Base-by-base conservation (phyloP, 202 grass and related monocot genomes). In the Zizania palustris region DNA sequence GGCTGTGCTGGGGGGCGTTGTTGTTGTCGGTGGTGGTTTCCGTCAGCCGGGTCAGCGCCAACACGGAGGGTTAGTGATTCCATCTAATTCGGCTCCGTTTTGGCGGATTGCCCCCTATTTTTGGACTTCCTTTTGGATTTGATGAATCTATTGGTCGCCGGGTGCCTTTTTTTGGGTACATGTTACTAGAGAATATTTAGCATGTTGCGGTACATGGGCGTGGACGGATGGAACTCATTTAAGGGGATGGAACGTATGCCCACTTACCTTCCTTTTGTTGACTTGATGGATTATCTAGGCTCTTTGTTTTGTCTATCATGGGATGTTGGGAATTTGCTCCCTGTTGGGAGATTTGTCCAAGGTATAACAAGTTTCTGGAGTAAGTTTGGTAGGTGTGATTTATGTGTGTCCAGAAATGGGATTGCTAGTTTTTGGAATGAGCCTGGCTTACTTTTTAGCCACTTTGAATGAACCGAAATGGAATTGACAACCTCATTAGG, bases 21-120 rank as follows among this genome's bases (percentile, higher is more conserved):
- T 12, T 81, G 13, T 1, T 84, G 49, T 70, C n/a, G 38, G 21
- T 37, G 75, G 5, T 50, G 60, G 43, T 72, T 50, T 50, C 71
- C 71, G 60, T 72, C 4, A 65, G 43, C 10, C 79, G 45, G 55
- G 84, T 89, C 49, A 38, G 59, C 51, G 87, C 81, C 18, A 93
- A 93, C 77, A 73, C 87, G 41, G 91, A 93, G 69, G 91, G 91
- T 92, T 74, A 60, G 83, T 11, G 35, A 14, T 60, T 65, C 13
- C 48, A 34, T 48, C 50, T 5, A 60, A 41, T 80, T 18, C 46
- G 2, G 5, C 57, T 11, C 8, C 6, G 53, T 10, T 22, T 7
- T 60, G 9, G 45, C 6, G 1, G 40, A 44, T 63, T 60, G 16
- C 10, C 28, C 1, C 28, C 65, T 45, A 20, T 13, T 33, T 28